These are phyloP conservation scores for Lepidopterella palustris DNA, from an alignment of 495 filamentous ascomycete genomes.

Conservation along the genomic window DNA sequence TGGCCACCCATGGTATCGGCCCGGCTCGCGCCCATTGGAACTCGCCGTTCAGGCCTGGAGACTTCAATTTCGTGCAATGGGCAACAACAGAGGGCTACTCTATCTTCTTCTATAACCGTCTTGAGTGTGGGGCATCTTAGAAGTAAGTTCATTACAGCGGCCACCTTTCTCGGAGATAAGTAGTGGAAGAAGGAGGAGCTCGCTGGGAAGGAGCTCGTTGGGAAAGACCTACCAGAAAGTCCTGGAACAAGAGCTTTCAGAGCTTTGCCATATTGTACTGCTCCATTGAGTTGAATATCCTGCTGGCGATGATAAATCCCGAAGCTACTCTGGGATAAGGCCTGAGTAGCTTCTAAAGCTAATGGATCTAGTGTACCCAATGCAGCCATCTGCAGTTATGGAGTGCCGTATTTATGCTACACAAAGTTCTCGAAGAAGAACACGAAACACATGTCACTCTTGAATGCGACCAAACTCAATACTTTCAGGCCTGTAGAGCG, in stretches of 20 bases:
- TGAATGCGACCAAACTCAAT: constrained; percentile 17
- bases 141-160: constrained; percentile 8
- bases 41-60: constrained; percentile 19
- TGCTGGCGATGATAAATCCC: constrained; percentile 6
- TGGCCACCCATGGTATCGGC: constrained; percentile 27
- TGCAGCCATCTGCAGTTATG: constrained; percentile 15
- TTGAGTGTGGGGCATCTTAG: constrained; percentile 21
- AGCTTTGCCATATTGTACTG: constrained; percentile 16
- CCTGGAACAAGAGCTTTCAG: constrained; percentile 3
- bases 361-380: neutral
- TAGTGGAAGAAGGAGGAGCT: too few species aligned
- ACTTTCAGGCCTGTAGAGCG: constrained; percentile 1
- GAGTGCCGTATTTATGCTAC: constrained; percentile 14
- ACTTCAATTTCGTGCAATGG: constrained; percentile 27
- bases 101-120: constrained; percentile 27
- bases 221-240: constrained; percentile 6
- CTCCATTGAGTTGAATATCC: constrained; percentile 11
- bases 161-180: too few species aligned
- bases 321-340: constrained; percentile 11
- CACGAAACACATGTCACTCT: constrained; percentile 14
- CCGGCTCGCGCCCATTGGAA: constrained; percentile 26
- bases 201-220: neutral
- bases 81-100: constrained; percentile 22
- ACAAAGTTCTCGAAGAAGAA: constrained; percentile 23
- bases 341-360: constrained; percentile 2